These are phyloP conservation scores for Ganoderma sinense DNA, from an alignment of 1,284 basidiomycete species.

Conservation along the genomic window DNA sequence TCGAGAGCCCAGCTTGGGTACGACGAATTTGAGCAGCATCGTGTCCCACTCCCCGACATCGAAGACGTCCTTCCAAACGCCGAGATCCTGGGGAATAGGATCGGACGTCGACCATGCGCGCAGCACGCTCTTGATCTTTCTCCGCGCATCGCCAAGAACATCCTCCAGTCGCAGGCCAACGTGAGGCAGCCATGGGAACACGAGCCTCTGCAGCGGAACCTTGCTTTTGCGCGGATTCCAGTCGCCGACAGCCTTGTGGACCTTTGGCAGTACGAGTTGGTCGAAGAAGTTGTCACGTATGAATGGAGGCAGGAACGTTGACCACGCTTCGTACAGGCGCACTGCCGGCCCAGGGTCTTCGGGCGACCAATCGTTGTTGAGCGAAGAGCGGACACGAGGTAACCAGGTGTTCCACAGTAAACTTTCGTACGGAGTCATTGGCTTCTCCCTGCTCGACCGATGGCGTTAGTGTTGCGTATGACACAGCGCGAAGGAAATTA, in stretches of 20 bases:
- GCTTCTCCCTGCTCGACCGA: constrained; percentile 50
- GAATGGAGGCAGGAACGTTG: constrained; percentile 86
- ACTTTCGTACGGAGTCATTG: constrained; percentile 96
- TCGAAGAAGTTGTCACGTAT: constrained; percentile 95
- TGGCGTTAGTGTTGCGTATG: neutral
- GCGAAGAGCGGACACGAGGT: constrained; percentile 88
- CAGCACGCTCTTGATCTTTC: constrained; percentile 84
- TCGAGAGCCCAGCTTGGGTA: constrained; percentile 86
- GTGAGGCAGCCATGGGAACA: constrained; percentile 97
- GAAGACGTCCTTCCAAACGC: constrained; percentile 87
- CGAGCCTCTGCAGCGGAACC: constrained; percentile 76
- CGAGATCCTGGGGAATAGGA: constrained; percentile 77
- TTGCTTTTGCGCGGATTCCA: constrained; percentile 76
- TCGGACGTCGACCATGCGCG: constrained; percentile 83
- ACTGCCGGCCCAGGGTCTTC: constrained; percentile 79
- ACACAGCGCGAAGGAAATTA: constrained; percentile 13
- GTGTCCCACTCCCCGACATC: constrained; percentile 88
- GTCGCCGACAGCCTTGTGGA: constrained; percentile 83
- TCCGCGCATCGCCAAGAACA: constrained; percentile 84
- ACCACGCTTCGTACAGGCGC: constrained; percentile 90
- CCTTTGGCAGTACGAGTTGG: constrained; percentile 93
- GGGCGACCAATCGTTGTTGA: constrained; percentile 95
- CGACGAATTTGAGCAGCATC: constrained; percentile 88
- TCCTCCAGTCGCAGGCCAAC: constrained; percentile 83
- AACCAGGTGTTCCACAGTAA: constrained; percentile 96